Conservation (phyloP, 768 basidiomycete genomes). For the Melanogaster broomeanus region DNA sequence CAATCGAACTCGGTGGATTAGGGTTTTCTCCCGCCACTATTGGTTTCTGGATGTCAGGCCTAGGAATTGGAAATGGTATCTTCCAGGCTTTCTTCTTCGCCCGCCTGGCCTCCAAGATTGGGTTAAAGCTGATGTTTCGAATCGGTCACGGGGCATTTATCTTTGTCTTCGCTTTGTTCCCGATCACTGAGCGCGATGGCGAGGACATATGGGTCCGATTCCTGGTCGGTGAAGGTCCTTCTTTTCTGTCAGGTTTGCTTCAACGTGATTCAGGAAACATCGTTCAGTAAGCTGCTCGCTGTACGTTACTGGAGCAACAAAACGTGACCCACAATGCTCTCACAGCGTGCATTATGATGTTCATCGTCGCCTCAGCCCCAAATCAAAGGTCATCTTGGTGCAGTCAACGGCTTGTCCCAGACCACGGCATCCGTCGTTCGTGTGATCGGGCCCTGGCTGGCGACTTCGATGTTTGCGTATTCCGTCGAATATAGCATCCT, state of each 20-base stretch:
- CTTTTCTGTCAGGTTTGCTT: slow-evolving; percentile 16
- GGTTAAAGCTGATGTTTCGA: slow-evolving; percentile 36
- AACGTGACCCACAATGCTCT: not conserved
- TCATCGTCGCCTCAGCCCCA: slow-evolving; percentile 62
- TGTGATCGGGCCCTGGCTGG: slow-evolving; percentile 48
- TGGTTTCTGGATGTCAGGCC: slow-evolving; percentile 35
- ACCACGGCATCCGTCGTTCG: slow-evolving; percentile 45
- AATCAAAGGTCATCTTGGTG: slow-evolving; percentile 52
- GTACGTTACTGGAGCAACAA: not conserved
- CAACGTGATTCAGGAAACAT: slow-evolving; percentile 51
- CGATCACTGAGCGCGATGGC: slow-evolving; percentile 8
- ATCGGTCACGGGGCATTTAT: slow-evolving; percentile 20
- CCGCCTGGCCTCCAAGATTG: slow-evolving; percentile 33
- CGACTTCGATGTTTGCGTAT: slow-evolving; percentile 52
- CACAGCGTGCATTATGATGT: slow-evolving; percentile 66
- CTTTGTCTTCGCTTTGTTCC: slow-evolving; percentile 27
- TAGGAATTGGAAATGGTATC: slow-evolving; percentile 39
- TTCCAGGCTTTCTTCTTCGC: slow-evolving; percentile 44
- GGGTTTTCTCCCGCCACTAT: slow-evolving; percentile 38
- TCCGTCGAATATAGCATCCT: slow-evolving; percentile 47
- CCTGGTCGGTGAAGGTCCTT: no score
- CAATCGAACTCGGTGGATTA: slow-evolving; percentile 40
- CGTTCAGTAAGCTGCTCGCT: slow-evolving; percentile 49
- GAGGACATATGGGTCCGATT: not conserved
- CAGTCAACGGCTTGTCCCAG: slow-evolving; percentile 61